Evolutionary conservation across 2,329 filamentous ascomycete genomes (phyloP).

Genomic region (Chaetomiaceae sp.): DNA sequence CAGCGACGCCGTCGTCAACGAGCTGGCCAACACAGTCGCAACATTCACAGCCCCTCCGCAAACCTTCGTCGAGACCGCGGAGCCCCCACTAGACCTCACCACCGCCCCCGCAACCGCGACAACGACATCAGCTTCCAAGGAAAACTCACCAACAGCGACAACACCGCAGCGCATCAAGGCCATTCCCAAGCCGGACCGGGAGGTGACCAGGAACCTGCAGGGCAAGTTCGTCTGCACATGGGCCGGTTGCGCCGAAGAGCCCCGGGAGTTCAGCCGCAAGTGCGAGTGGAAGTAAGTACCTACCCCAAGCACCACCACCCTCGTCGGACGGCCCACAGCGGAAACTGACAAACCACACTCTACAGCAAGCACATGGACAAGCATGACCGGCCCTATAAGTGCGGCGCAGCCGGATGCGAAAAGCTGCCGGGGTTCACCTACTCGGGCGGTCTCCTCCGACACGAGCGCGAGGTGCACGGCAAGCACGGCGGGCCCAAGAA

Average conservation of each 20-base stretch:
- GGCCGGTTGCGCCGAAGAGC: conserved; percentile 59
- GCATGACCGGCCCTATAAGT: conserved; percentile 89
- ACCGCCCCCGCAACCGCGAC: conserved; percentile 19
- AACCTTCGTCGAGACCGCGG: conserved; percentile 25
- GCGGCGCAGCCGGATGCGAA: conserved; percentile 72
- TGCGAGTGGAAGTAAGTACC: conserved; percentile 87
- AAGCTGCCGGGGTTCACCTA: conserved; percentile 95
- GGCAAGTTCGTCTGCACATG: conserved; percentile 74
- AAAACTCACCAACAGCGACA: conserved; percentile 25
- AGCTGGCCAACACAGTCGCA: conserved; percentile 29
- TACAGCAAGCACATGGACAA: conserved; percentile 99
- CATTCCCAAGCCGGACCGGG: conserved; percentile 54
- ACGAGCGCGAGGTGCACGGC: conserved; percentile 89
- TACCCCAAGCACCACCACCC: conserved; percentile 24
- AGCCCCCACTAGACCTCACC: conserved; percentile 34
- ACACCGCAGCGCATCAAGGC: conserved; percentile 41
- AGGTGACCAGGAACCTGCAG: conserved; percentile 55
- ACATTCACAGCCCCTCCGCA: conserved; percentile 29
- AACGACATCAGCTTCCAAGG: conserved; percentile 23
- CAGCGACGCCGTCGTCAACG: conserved; percentile 31
- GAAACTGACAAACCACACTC: conserved; percentile 5
- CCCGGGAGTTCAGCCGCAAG: conserved; percentile 66
- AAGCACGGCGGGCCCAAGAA: conserved; percentile 87
- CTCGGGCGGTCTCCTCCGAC: conserved; percentile 78
- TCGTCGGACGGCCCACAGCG: not conserved